Conservation (phyloP, 345 rosid species). For the Salix purpurea region DNA sequence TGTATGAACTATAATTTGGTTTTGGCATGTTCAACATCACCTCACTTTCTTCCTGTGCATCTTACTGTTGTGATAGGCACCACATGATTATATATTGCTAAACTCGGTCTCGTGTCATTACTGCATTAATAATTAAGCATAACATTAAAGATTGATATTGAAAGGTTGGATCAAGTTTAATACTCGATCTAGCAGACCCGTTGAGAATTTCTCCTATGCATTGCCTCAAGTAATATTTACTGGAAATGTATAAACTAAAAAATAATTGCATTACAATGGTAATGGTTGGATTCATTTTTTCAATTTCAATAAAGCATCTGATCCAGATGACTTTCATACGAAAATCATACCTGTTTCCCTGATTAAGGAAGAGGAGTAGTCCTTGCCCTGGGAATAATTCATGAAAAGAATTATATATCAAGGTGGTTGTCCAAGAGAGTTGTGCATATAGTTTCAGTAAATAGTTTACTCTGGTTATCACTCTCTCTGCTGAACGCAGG, state of each 20-base stretch:
- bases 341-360: neutral
- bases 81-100: neutral
- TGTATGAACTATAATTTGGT: neutral
- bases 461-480: neutral
- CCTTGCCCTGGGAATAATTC: neutral
- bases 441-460: neutral
- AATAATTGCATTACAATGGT: neutral
- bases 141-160: neutral
- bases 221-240: neutral
- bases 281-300: neutral
- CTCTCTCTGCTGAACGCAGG: constrained; percentile 38
- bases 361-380: neutral
- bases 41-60: neutral
- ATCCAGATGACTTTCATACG: neutral
- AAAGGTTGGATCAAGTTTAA: neutral
- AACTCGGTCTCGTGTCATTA: neutral
- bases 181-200: neutral
- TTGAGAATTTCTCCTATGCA: neutral
- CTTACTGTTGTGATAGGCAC: neutral
- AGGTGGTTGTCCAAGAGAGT: neutral
- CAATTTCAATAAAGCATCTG: neutral
- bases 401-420: neutral
- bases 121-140: neutral
- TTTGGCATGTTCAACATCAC: neutral
- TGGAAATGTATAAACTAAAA: neutral